phyloP scores from a whole-genome alignment of 805 yeast species.

The Teunomyces aglyptinius region DNA sequence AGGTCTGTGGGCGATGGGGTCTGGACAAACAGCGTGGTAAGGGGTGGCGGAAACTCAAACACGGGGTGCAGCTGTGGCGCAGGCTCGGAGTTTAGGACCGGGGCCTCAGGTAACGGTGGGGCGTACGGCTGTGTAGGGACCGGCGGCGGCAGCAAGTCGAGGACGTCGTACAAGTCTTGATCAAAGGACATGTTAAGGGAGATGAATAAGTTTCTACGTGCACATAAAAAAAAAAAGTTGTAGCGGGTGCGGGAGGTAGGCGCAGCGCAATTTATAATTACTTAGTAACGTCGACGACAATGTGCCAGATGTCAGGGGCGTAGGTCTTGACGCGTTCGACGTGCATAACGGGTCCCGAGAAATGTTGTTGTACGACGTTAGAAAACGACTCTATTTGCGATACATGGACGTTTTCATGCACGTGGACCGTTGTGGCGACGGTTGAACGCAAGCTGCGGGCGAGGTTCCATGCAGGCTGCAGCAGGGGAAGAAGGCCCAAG shows the following conservation, averaged over 20 bases:
- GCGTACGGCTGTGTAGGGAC: not conserved
- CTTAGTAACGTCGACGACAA: conserved; percentile 41
- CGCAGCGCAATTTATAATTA: not conserved
- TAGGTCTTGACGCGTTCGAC: conserved; percentile 74
- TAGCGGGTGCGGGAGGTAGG: not conserved
- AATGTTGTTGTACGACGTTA: conserved; percentile 12
- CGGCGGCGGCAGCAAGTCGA: conserved; percentile 26
- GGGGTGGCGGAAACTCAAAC: not conserved
- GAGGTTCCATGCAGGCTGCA: conserved; percentile 58
- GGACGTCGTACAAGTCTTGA: conserved; percentile 29
- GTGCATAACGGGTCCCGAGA: conserved; percentile 26
- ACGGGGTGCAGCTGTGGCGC: conserved; percentile 6
- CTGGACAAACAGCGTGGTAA: not conserved
- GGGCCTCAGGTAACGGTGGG: conserved; percentile 15
- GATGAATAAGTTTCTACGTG: not conserved
- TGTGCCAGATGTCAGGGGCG: conserved; percentile 86
- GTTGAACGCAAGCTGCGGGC: conserved; percentile 29
- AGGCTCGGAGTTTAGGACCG: conserved; percentile 14
- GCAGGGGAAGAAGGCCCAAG: conserved; percentile 75
- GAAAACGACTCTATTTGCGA: conserved; percentile 36
- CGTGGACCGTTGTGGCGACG: conserved; percentile 40
- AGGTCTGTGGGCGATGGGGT: too few relatives aligned
- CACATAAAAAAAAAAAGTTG: not conserved
- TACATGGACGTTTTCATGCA: conserved; percentile 71
- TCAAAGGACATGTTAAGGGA: conserved; percentile 9